A percentile compares a stretch with the other conserved stretches of the same genome.
Conservation (phyloP, 306 rosid genomes). For the Vigna trinervia region DNA sequence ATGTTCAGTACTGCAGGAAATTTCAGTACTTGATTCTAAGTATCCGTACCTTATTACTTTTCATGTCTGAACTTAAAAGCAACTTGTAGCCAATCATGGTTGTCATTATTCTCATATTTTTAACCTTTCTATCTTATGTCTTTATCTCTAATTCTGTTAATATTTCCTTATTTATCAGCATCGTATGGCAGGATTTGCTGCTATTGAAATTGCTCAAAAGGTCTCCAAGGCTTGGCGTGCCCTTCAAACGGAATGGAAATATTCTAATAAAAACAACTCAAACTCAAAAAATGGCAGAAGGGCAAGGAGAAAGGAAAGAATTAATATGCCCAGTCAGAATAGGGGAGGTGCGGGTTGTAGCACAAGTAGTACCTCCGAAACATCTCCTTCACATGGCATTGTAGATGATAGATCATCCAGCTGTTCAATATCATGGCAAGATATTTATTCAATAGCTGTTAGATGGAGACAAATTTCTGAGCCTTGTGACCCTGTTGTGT, state of each 20-base stretch:
- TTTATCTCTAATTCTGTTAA: constrained; percentile 22
- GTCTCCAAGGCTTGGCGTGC: constrained; percentile 94
- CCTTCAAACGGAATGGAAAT: constrained; percentile 76
- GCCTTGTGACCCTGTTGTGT: constrained; percentile 93
- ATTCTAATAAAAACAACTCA: constrained; percentile 62
- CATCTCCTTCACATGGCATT: constrained; percentile 55
- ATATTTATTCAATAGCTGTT: constrained; percentile 81
- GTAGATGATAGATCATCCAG: constrained; percentile 72
- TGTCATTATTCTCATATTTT: constrained; percentile 11
- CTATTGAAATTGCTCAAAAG: constrained; percentile 95
- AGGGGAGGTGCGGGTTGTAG: constrained; percentile 99
- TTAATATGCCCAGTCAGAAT: constrained; percentile 76
- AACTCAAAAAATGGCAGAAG: constrained; percentile 74
- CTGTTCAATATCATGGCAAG: constrained; percentile 76
- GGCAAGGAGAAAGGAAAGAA: constrained; percentile 80
- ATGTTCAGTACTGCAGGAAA: constrained; percentile 18
- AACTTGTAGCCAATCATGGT: background rate
- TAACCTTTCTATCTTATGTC: background rate
- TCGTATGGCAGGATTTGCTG: constrained; percentile 98
- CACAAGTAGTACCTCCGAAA: constrained; percentile 72
- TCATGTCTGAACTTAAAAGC: constrained; percentile 20
- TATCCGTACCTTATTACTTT: background rate
- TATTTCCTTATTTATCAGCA: constrained; percentile 72
- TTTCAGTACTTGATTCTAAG: constrained; percentile 13
- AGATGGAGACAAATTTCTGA: constrained; percentile 95